Percentiles rank a stretch among this genome's conserved stretches.
Conservation (phyloP, 75 land plant species). For the Larix kaempferi region DNA sequence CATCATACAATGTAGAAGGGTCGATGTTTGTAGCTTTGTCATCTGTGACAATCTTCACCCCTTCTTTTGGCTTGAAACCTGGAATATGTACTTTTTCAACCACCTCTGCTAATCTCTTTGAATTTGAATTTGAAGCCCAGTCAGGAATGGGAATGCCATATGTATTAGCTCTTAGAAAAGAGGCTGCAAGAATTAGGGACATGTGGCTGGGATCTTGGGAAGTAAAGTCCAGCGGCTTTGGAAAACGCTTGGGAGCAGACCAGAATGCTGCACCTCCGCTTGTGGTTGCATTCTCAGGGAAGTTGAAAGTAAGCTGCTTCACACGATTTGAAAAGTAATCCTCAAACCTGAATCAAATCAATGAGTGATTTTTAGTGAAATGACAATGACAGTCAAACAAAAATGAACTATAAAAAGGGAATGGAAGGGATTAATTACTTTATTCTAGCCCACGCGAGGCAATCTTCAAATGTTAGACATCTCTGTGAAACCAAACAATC, state of each 20-base stretch:
- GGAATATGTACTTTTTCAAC: conserved; percentile 61
- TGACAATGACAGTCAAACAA: too few relatives aligned
- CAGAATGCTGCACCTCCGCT: conserved; percentile 81
- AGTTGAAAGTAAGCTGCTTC: conserved; percentile 88
- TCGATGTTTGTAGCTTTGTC: conserved; percentile 73
- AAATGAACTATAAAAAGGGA: too few relatives aligned
- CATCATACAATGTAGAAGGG: conserved; percentile 33
- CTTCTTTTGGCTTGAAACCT: conserved; percentile 72
- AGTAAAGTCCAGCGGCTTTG: conserved; percentile 65
- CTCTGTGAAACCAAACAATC: conserved; percentile 76
- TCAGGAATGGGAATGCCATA: conserved; percentile 78
- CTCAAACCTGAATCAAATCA: conserved; percentile 58
- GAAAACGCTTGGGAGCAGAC: conserved; percentile 87
- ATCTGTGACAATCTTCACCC: conserved; percentile 83
- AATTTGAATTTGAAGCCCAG: conserved; percentile 46
- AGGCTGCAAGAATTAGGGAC: conserved; percentile 62
- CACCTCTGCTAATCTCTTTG: conserved; percentile 50
- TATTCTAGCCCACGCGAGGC: conserved; percentile 74
- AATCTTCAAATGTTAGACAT: conserved; percentile 76
- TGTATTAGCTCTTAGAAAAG: conserved; percentile 75
- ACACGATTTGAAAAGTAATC: conserved; percentile 92
- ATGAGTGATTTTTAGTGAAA: not conserved
- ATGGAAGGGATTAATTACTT: conserved; percentile 32
- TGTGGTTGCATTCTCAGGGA: conserved; percentile 82
- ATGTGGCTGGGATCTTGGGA: conserved; percentile 44